These are phyloP conservation scores for Ascosphaera apis DNA, from an alignment of 2,329 filamentous ascomycete species.

Conservation along the genomic window DNA sequence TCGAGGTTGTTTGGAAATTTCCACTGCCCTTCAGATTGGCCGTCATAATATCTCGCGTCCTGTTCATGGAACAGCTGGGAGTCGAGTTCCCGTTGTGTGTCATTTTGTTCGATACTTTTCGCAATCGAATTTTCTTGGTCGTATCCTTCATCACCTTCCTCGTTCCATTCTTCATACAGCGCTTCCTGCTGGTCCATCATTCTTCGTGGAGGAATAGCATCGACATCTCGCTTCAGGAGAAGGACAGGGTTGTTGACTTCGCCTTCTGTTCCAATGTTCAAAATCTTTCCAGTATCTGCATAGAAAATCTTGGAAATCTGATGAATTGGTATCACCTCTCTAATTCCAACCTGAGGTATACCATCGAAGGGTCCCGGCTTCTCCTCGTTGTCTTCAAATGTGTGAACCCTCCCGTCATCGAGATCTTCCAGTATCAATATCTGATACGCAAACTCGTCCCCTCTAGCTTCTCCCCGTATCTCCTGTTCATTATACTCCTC, in stretches of 20 bases:
- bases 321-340: constrained; percentile 45
- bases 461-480: constrained; percentile 19
- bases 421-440: constrained; percentile 65
- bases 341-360: constrained; percentile 36
- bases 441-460: constrained; percentile 54
- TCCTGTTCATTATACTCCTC: constrained; percentile 7
- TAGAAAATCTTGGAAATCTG: constrained; percentile 83
- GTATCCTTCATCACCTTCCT: constrained; percentile 13
- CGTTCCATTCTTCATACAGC: constrained; percentile 11
- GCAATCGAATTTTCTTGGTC: constrained; percentile 9
- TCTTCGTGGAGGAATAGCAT: constrained; percentile 36
- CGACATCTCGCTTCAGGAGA: constrained; percentile 46
- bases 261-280: constrained; percentile 53
- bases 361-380: constrained; percentile 37
- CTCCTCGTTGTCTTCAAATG: constrained; percentile 35
- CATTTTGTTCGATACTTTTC: constrained; percentile 13
- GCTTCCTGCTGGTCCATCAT: constrained; percentile 29
- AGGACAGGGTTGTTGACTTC: constrained; percentile 52
- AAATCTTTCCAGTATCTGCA: constrained; percentile 67
- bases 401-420: constrained; percentile 45
- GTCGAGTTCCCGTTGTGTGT: constrained; percentile 19
- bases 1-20: constrained; percentile 53
- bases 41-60: constrained; percentile 5
- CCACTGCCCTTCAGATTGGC: constrained; percentile 22
- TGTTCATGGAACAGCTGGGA: constrained; percentile 13